phyloP scores from a whole-genome alignment of 345 rosid species.

The Clausena lansium region DNA sequence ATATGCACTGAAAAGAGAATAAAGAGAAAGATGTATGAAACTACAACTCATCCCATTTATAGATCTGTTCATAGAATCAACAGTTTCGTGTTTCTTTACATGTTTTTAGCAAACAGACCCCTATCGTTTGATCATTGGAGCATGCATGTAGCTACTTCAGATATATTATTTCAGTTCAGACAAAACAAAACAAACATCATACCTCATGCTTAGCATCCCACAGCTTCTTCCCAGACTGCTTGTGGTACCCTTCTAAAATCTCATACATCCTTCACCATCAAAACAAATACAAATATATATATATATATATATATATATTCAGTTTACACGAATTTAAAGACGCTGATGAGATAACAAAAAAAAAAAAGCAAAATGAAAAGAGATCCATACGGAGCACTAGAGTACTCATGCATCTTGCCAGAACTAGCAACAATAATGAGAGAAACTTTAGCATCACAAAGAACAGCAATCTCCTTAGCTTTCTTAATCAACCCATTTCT shows the following conservation, averaged over 20 bases:
- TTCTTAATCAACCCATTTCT: conserved; percentile 72
- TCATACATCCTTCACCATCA: conserved; percentile 54
- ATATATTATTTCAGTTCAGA: conserved; percentile 5
- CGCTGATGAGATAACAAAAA: not conserved
- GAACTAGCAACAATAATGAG: conserved; percentile 60
- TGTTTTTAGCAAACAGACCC: conserved; percentile 39
- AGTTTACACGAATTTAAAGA: not conserved
- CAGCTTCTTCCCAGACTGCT: conserved; percentile 66
- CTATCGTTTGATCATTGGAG: conserved; percentile 17
- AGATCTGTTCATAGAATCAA: conserved; percentile 62
- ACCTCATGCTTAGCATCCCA: conserved; percentile 99
- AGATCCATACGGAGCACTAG: conserved; percentile 46
- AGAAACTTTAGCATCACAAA: conserved; percentile 81
- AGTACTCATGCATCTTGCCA: conserved; percentile 66
- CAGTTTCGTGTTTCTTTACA: conserved; percentile 38
- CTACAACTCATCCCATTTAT: conserved; percentile 33
- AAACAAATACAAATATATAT: too few species aligned
- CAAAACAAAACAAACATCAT: not conserved
- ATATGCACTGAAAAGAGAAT: not conserved
- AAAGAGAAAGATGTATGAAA: not conserved
- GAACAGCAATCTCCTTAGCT: conserved; percentile 72
- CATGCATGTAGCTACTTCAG: conserved; percentile 9
- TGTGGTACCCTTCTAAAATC: conserved; percentile 77
- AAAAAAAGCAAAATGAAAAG: not conserved
- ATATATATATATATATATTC: too few species aligned